These are phyloP conservation scores for Alternaria solani DNA, from an alignment of 2,329 filamentous ascomycete genomes.

Conservation along the genomic window DNA sequence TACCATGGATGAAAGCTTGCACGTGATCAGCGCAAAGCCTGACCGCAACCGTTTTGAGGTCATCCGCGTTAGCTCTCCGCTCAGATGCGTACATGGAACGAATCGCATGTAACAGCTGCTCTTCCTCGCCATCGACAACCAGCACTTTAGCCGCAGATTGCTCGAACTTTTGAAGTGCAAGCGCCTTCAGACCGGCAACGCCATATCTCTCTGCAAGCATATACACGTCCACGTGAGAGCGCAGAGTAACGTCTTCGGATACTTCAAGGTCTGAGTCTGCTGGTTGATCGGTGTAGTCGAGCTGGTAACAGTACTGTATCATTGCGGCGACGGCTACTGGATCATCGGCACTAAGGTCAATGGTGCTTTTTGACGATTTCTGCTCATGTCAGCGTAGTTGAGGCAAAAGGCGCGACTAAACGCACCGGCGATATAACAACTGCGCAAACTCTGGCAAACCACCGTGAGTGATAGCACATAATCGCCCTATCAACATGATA, in stretches of 20 bases:
- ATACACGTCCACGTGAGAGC: constrained; percentile 40
- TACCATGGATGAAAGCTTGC: constrained; percentile 38
- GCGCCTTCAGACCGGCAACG: constrained; percentile 33
- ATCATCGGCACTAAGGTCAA: constrained; percentile 43
- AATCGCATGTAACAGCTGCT: constrained; percentile 35
- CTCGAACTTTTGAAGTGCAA: constrained; percentile 41
- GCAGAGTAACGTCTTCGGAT: constrained; percentile 32
- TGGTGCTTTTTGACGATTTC: constrained; percentile 35
- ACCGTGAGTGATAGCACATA: constrained; percentile 41
- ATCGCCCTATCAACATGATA: constrained; percentile 43
- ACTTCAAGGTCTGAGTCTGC: constrained; percentile 25
- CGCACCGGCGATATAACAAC: constrained; percentile 33
- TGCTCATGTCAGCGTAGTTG: constrained; percentile 20
- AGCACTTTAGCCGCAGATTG: constrained; percentile 30
- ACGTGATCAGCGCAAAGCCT: constrained; percentile 43
- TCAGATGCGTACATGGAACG: constrained; percentile 37
- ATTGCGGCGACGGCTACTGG: constrained; percentile 43
- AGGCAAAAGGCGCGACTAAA: neutral
- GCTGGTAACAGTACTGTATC: constrained; percentile 45
- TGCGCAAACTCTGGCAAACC: constrained; percentile 42
- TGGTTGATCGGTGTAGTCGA: constrained; percentile 40
- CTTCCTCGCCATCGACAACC: constrained; percentile 34
- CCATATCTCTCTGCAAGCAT: constrained; percentile 42
- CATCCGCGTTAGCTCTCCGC: constrained; percentile 31
- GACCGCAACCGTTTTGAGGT: constrained; percentile 30